These are phyloP conservation scores for Neophaeococcomyces aloes DNA, from an alignment of 2,329 filamentous ascomycete genomes.

Conservation along the genomic window DNA sequence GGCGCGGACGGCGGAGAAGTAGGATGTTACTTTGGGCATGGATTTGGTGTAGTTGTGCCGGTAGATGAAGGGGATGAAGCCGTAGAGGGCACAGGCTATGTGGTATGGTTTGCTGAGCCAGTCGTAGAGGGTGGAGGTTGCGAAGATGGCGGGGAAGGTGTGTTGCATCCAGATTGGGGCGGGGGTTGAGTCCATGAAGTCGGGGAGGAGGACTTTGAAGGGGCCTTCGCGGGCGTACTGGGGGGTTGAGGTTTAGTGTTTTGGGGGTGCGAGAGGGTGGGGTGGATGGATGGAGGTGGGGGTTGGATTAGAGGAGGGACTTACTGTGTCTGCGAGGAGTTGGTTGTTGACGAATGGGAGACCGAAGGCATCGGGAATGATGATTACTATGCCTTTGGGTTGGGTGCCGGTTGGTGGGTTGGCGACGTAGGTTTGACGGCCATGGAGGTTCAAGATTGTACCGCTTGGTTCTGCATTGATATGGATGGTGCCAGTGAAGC, in stretches of 20 bases:
- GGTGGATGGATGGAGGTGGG: background rate
- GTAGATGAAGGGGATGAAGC: conserved; percentile 21
- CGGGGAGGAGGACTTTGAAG: conserved; percentile 45
- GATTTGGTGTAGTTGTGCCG: conserved; percentile 21
- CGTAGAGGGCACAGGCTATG: conserved; percentile 8
- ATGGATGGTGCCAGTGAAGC: conserved; percentile 38
- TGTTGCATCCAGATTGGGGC: conserved; percentile 1
- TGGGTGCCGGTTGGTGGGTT: conserved; percentile 28
- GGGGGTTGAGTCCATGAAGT: conserved; percentile 42
- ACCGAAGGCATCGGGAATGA: conserved; percentile 48
- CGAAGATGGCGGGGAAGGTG: background rate
- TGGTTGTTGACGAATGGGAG: conserved; percentile 45
- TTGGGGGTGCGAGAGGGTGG: background rate
- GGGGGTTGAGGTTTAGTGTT: no score
- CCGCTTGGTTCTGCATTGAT: conserved; percentile 35
- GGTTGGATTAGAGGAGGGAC: background rate
- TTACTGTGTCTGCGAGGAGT: conserved; percentile 39
- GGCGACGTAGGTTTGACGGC: conserved; percentile 40
- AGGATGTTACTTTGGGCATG: conserved; percentile 29
- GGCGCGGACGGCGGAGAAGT: conserved; percentile 29
- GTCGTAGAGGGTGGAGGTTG: background rate
- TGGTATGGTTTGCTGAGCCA: conserved; percentile 15
- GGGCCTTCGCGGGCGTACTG: conserved; percentile 41
- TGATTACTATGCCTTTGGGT: conserved; percentile 41
- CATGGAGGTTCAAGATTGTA: conserved; percentile 37